phyloP scores from a whole-genome alignment of 192 early-diverging fungal species.

The Podila clonocystis region DNA sequence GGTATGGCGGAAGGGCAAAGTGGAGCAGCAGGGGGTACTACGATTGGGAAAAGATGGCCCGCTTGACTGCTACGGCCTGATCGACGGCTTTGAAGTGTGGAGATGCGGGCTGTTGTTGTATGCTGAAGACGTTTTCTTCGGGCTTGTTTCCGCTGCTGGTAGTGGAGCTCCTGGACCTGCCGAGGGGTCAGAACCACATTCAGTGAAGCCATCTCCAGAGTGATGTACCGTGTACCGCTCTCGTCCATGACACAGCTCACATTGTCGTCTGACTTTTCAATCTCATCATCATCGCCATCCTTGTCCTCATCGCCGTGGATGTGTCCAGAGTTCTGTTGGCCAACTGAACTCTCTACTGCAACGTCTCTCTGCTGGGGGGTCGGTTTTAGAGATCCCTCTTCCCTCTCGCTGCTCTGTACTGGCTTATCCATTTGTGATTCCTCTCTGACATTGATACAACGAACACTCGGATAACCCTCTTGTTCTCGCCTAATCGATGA shows the following conservation, averaged over 20 bases:
- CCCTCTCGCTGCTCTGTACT: not conserved
- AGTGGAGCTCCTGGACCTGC: not conserved
- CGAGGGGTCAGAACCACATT: conserved; percentile 1
- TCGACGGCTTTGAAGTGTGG: not conserved
- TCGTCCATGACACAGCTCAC: not conserved
- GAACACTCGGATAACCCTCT: too few relatives aligned
- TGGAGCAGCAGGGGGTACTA: not conserved
- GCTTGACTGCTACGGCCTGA: not conserved
- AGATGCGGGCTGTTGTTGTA: not conserved
- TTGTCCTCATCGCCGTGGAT: not conserved
- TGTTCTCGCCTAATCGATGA: too few relatives aligned
- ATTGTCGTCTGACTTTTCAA: not conserved
- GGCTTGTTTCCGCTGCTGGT: not conserved
- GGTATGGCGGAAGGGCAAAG: not conserved
- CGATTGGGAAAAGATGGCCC: not conserved
- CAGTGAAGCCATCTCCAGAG: not conserved
- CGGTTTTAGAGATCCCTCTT: too few relatives aligned
- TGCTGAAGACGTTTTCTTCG: not conserved
- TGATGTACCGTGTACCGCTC: not conserved
- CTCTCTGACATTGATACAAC: not conserved
- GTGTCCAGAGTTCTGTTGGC: not conserved
- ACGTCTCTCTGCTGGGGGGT: too few relatives aligned
- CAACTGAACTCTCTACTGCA: too few relatives aligned
- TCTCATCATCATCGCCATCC: not conserved
- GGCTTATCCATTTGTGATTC: not conserved